Conservation (phyloP, 1,284 basidiomycete species). For the Bothia castanella region DNA sequence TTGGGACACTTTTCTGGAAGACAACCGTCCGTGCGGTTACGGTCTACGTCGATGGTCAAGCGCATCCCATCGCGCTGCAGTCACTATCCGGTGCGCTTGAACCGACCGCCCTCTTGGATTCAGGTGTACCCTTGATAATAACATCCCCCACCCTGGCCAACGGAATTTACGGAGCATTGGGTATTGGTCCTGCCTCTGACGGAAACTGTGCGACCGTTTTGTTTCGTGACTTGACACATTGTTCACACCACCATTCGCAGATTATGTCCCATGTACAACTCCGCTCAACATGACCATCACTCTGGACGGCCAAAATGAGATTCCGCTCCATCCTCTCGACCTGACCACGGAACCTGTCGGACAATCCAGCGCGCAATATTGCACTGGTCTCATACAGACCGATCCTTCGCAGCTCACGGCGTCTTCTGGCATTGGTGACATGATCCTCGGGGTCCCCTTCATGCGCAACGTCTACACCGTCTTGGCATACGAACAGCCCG, state of each 20-base stretch:
- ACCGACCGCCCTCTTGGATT: constrained; percentile 65
- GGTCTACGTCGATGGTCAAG: constrained; percentile 51
- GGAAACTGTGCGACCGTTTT: constrained; percentile 53
- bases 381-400: constrained; percentile 64
- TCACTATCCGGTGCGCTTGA: constrained; percentile 34
- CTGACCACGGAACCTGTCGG: constrained; percentile 43
- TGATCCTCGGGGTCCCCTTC: constrained; percentile 72
- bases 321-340: constrained; percentile 69
- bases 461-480: constrained; percentile 70
- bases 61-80: constrained; percentile 39
- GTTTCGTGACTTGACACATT: neutral
- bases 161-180: constrained; percentile 73
- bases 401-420: constrained; percentile 40
- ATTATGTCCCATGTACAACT: constrained; percentile 65
- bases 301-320: constrained; percentile 50
- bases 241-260: constrained; percentile 33
- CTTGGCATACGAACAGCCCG: constrained; percentile 57
- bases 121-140: constrained; percentile 62
- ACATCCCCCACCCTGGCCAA: constrained; percentile 59
- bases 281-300: constrained; percentile 69
- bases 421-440: constrained; percentile 46
- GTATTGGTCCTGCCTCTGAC: constrained; percentile 53
- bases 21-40: constrained; percentile 51
- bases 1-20: constrained; percentile 58
- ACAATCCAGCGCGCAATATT: constrained; percentile 44